Conservation (phyloP, 2,329 filamentous ascomycete genomes). For the Neurospora crassa region DNA sequence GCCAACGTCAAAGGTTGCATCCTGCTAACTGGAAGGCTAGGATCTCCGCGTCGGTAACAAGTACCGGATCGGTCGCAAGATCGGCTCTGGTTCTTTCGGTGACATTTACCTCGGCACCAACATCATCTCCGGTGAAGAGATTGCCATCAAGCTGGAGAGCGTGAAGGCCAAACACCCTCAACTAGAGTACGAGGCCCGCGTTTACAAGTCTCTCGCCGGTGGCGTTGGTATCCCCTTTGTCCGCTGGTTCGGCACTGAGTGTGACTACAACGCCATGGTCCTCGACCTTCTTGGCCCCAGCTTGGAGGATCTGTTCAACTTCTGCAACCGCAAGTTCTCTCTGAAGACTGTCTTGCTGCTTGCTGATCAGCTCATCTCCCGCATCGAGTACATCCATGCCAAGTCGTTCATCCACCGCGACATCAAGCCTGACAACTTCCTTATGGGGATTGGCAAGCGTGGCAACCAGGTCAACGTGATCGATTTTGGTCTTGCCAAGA, state of each 20-base stretch:
- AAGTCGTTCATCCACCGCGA: slow-evolving; percentile 99
- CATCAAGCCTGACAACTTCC: slow-evolving; percentile 99
- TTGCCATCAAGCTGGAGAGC: slow-evolving; percentile 98
- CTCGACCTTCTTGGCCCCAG: slow-evolving; percentile 92
- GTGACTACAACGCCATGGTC: slow-evolving; percentile 99
- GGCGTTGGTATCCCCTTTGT: slow-evolving; percentile 98
- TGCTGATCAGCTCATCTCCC: slow-evolving; percentile 95
- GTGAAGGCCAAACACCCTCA: slow-evolving; percentile 99
- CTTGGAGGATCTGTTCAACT: slow-evolving; percentile 98
- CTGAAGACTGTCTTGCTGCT: slow-evolving; percentile 95
- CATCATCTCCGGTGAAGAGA: slow-evolving; percentile 98
- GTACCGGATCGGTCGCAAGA: slow-evolving; percentile 98
- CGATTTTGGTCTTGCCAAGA: slow-evolving; percentile 98
- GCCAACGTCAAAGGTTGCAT: not conserved
- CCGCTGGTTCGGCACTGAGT: slow-evolving; percentile 98
- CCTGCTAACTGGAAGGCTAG: slow-evolving; percentile 34
- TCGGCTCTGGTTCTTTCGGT: slow-evolving; percentile 93
- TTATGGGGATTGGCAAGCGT: slow-evolving; percentile 98
- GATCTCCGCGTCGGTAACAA: slow-evolving; percentile 99
- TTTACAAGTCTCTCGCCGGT: slow-evolving; percentile 82
- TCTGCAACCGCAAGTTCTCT: slow-evolving; percentile 99
- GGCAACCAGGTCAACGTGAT: slow-evolving; percentile 99
- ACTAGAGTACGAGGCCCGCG: slow-evolving; percentile 95
- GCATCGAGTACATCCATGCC: slow-evolving; percentile 99
- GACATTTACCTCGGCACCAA: slow-evolving; percentile 99